Conservation (phyloP, 371 early-diverging fungal species). For the Lichtheimia ramosa region DNA sequence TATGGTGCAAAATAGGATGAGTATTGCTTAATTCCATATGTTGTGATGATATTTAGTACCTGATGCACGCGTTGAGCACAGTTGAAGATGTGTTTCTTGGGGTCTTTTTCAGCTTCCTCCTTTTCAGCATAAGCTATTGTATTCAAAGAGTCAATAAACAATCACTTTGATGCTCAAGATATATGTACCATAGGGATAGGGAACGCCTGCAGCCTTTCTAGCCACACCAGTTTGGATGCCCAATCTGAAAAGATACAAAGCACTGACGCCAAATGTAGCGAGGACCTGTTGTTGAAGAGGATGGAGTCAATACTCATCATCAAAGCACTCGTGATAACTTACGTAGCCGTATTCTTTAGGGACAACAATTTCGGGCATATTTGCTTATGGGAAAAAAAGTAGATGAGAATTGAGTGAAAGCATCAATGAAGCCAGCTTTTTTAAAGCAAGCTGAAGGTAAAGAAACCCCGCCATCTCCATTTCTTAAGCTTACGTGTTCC, state of each 20-base stretch:
- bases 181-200: constrained; percentile 57
- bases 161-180: background rate
- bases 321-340: constrained; percentile 12
- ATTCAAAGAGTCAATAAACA: background rate
- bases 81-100: constrained; percentile 60
- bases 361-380: constrained; percentile 47
- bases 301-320: background rate
- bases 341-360: constrained; percentile 65
- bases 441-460: no score
- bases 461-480: no score
- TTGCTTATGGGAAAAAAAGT: background rate
- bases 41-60: background rate
- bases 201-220: constrained; percentile 58
- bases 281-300: constrained; percentile 29
- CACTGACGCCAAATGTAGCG: constrained; percentile 36
- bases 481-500: no score
- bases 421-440: no score
- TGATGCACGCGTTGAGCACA: constrained; percentile 74
- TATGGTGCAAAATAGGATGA: background rate
- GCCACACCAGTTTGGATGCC: constrained; percentile 48
- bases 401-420: no score
- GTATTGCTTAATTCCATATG: background rate
- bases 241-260: constrained; percentile 43
- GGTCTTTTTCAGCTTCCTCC: constrained; percentile 54
- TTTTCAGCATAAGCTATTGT: constrained; percentile 54